phyloP scores from a whole-genome alignment of 441 rosid species.

The Eruca vesicaria region DNA sequence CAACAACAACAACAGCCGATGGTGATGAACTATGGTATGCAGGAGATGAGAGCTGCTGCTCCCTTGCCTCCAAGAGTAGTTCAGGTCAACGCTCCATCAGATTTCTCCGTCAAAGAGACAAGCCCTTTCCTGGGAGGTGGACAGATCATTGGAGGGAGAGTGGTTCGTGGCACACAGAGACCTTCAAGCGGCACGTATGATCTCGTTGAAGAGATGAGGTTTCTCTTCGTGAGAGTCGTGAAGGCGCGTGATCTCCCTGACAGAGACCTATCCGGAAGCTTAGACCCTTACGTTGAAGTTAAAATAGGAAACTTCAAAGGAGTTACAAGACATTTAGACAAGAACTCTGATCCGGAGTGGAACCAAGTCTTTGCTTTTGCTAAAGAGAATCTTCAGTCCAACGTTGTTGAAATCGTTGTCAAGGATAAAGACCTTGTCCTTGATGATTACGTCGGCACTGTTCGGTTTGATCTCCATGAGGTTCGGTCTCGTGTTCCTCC shows the following conservation, averaged over 20 bases:
- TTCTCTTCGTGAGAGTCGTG: conserved; percentile 81
- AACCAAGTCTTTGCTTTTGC: conserved; percentile 91
- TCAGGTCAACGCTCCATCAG: conserved; percentile 48
- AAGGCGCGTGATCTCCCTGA: conserved; percentile 88
- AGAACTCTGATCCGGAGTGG: conserved; percentile 85
- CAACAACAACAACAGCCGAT: conserved; percentile 1
- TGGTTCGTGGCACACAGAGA: conserved; percentile 59
- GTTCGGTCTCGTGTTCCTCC: conserved; percentile 78
- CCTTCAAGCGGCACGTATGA: conserved; percentile 61
- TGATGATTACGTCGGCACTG: conserved; percentile 74
- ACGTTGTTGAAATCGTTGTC: conserved; percentile 65
- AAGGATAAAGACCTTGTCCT: conserved; percentile 76
- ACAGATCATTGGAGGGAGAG: conserved; percentile 76
- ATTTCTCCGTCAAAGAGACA: conserved; percentile 83
- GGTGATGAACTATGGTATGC: conserved; percentile 10
- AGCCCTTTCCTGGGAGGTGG: conserved; percentile 94
- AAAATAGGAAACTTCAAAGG: conserved; percentile 90
- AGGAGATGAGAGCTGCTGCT: conserved; percentile 70
- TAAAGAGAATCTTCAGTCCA: conserved; percentile 62
- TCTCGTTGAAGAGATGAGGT: conserved; percentile 90
- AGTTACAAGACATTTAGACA: conserved; percentile 58
- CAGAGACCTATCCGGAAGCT: conserved; percentile 79
- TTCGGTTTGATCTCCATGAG: conserved; percentile 68
- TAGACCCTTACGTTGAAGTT: conserved; percentile 86
- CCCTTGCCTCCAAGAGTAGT: conserved; percentile 44